Conservation (phyloP, 768 basidiomycete genomes). For the Guyanaporus albipodus region DNA sequence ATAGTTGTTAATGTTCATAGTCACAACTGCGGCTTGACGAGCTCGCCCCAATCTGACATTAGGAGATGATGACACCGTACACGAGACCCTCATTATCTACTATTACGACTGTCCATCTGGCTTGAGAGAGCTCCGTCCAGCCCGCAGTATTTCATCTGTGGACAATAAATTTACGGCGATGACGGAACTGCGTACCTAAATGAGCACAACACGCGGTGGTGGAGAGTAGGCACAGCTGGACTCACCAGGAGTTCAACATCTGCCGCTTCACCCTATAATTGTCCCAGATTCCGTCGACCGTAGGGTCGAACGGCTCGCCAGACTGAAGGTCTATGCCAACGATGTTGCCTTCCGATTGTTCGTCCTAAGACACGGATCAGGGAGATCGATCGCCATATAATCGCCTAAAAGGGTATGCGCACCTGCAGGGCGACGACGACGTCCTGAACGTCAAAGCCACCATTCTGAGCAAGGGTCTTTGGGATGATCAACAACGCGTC, state of each 20-base stretch:
- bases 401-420: slow-evolving; percentile 16
- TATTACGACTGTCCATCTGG: slow-evolving; percentile 62
- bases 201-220: slow-evolving; percentile 20
- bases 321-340: slow-evolving; percentile 91
- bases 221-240: slow-evolving; percentile 13
- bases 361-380: slow-evolving; percentile 54
- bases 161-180: slow-evolving; percentile 94
- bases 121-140: slow-evolving; percentile 84
- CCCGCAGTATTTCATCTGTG: slow-evolving; percentile 92
- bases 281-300: slow-evolving; percentile 96
- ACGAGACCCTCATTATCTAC: slow-evolving; percentile 23
- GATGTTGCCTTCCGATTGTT: slow-evolving; percentile 87
- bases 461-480: slow-evolving; percentile 94
- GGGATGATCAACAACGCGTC: slow-evolving; percentile 93
- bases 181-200: slow-evolving; percentile 58
- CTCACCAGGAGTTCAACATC: slow-evolving; percentile 95
- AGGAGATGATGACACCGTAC: slow-evolving; percentile 20
- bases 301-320: slow-evolving; percentile 95
- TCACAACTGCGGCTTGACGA: slow-evolving; percentile 14
- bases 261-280: slow-evolving; percentile 98
- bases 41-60: slow-evolving; percentile 14
- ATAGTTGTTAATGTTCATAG: slow-evolving; percentile 31
- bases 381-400: slow-evolving; percentile 10
- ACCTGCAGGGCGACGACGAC: slow-evolving; percentile 89
- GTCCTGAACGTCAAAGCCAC: slow-evolving; percentile 96